A percentile compares a stretch with the other conserved stretches of the same genome.
Conservation (phyloP, 345 rosid species). For the Eutrema japonicum region DNA sequence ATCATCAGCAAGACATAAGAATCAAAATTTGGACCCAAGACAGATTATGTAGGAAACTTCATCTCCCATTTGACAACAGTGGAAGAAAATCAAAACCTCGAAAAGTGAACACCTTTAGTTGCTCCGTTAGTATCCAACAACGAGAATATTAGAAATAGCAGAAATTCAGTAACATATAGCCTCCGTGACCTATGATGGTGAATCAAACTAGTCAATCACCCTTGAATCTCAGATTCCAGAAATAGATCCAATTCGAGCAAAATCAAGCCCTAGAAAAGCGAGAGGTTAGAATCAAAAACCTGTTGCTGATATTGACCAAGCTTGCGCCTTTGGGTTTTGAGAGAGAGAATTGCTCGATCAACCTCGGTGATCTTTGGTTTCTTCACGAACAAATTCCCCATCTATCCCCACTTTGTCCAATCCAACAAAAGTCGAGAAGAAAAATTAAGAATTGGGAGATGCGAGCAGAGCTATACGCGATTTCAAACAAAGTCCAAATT, state of each 20-base stretch:
- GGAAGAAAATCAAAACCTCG: neutral
- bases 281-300: conserved; percentile 48
- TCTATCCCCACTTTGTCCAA: conserved; percentile 29
- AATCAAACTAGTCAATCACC: conserved; percentile 17
- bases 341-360: conserved; percentile 90
- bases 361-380: conserved; percentile 94
- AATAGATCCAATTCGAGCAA: conserved; percentile 9
- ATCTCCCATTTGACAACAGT: conserved; percentile 10
- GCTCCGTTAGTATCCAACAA: neutral
- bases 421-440: neutral
- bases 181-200: neutral
- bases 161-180: conserved; percentile 14
- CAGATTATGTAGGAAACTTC: neutral
- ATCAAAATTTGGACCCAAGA: neutral
- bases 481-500: conserved; percentile 35
- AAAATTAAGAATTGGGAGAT: neutral
- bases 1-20: conserved; percentile 4
- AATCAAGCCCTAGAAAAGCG: conserved; percentile 10
- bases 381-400: conserved; percentile 96
- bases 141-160: neutral
- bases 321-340: conserved; percentile 95
- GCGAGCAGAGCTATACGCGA: conserved; percentile 6
- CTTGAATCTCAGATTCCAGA: conserved; percentile 19
- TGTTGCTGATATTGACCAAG: conserved; percentile 87
- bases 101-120: conserved; percentile 4